phyloP scores from a whole-genome alignment of 129 eudicot species.

The Flaveria sonorensis region DNA sequence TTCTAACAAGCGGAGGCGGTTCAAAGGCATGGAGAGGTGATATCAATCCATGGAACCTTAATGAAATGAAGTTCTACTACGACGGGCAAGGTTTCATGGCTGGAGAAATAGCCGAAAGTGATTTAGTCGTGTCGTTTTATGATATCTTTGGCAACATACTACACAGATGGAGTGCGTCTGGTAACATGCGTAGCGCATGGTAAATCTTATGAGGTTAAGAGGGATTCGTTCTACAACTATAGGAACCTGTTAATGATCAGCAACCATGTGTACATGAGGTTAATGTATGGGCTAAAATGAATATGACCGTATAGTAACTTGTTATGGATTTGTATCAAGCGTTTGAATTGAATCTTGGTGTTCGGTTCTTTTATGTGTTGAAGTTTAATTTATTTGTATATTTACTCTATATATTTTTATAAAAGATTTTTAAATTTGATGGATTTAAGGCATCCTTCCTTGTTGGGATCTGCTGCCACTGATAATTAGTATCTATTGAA shows the following conservation, averaged over 20 bases:
- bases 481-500: no score
- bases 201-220: background rate
- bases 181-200: background rate
- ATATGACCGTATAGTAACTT: background rate
- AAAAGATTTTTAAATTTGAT: no score
- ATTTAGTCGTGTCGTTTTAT: constrained; percentile 45
- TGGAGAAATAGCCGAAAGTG: constrained; percentile 38
- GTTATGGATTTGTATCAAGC: background rate
- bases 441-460: no score
- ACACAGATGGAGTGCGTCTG: constrained; percentile 61
- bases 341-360: background rate
- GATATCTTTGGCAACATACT: constrained; percentile 56
- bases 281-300: background rate
- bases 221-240: background rate
- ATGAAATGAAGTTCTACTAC: constrained; percentile 62
- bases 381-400: background rate
- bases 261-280: constrained; percentile 1
- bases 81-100: constrained; percentile 94
- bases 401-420: background rate
- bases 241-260: background rate
- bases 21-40: constrained; percentile 86
- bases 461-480: no score
- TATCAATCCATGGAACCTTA: constrained; percentile 32
- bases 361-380: background rate
- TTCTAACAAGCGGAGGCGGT: constrained; percentile 83